Evolutionary conservation across 768 basidiomycete species (phyloP).

Genomic region (Rhizopogon rudus): DNA sequence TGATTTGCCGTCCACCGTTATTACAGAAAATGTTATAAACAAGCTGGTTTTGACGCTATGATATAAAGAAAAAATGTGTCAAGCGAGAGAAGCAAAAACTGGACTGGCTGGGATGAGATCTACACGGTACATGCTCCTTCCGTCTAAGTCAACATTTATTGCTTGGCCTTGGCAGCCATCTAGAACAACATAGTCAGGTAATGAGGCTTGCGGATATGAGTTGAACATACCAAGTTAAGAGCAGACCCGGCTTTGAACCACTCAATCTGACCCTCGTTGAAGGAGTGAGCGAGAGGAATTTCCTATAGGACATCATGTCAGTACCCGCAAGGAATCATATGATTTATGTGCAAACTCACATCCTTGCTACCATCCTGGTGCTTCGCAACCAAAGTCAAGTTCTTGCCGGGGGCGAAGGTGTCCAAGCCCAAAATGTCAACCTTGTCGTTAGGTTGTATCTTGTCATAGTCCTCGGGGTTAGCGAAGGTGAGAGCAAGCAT

Average conservation of each 20-base stretch:
- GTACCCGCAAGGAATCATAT: background rate
- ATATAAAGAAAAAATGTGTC: background rate
- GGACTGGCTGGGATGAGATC: background rate
- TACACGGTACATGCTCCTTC: background rate
- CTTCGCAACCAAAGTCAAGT: slow-evolving; percentile 77
- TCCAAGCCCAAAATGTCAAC: slow-evolving; percentile 89
- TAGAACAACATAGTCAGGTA: slow-evolving; percentile 20
- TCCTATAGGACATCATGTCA: slow-evolving; percentile 37
- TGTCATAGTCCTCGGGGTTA: slow-evolving; percentile 92
- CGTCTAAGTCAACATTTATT: slow-evolving; percentile 14
- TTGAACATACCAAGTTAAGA: slow-evolving; percentile 68
- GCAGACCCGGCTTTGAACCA: slow-evolving; percentile 99
- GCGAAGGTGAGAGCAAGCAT: slow-evolving; percentile 96
- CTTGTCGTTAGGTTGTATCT: slow-evolving; percentile 80
- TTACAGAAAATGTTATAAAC: background rate
- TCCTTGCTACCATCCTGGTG: slow-evolving; percentile 79
- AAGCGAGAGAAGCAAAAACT: background rate
- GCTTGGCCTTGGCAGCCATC: slow-evolving; percentile 69
- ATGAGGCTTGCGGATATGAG: background rate
- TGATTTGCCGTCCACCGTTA: background rate
- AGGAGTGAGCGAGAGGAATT: slow-evolving; percentile 82
- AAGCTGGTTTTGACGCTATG: background rate
- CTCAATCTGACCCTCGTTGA: slow-evolving; percentile 95
- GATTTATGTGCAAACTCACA: slow-evolving; percentile 28
- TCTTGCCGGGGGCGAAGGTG: slow-evolving; percentile 86